Evolutionary conservation across 2,329 filamentous ascomycete genomes (phyloP).

Genomic region (Beauveria bassiana): DNA sequence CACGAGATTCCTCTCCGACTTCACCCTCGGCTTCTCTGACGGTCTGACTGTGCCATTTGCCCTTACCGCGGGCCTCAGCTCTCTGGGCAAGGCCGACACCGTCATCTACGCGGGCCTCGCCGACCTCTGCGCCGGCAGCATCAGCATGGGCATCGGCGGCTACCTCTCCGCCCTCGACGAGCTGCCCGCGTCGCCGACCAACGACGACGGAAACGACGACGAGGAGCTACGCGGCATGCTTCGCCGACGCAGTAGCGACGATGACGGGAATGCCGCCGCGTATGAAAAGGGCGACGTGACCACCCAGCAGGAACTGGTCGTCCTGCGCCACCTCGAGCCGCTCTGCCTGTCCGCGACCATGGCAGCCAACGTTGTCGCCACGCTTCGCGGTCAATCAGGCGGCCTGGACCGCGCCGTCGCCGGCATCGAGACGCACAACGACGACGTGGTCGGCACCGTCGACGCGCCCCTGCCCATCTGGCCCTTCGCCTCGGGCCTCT

Average conservation of each 20-base stretch:
- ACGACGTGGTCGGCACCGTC: constrained; percentile 1
- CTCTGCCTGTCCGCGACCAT: constrained; percentile 20
- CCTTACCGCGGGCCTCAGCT: constrained; percentile 60
- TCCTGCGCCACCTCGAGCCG: constrained; percentile 27
- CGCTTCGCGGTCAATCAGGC: constrained; percentile 22
- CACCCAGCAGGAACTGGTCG: constrained; percentile 14
- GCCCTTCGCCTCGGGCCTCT: constrained; percentile 45
- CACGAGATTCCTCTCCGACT: constrained; percentile 48
- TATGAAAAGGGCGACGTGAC: constrained; percentile 14
- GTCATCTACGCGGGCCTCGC: constrained; percentile 62
- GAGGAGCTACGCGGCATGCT: constrained; percentile 22
- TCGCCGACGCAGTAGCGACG: background rate
- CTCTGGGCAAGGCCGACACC: constrained; percentile 50
- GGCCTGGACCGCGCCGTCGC: constrained; percentile 19
- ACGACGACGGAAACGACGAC: constrained; percentile 15
- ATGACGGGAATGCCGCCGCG: constrained; percentile 5
- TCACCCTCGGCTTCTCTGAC: constrained; percentile 67
- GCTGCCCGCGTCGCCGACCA: constrained; percentile 10
- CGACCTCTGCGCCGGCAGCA: constrained; percentile 62
- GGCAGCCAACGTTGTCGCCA: constrained; percentile 19
- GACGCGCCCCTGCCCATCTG: constrained; percentile 17
- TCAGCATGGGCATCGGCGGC: constrained; percentile 67
- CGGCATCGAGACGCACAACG: constrained; percentile 15
- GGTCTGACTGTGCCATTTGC: constrained; percentile 70
- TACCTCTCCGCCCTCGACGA: constrained; percentile 52